These are phyloP conservation scores for Trypanosomatidae sp. DNA, from an alignment of 208 protist species.

Conservation along the genomic window DNA sequence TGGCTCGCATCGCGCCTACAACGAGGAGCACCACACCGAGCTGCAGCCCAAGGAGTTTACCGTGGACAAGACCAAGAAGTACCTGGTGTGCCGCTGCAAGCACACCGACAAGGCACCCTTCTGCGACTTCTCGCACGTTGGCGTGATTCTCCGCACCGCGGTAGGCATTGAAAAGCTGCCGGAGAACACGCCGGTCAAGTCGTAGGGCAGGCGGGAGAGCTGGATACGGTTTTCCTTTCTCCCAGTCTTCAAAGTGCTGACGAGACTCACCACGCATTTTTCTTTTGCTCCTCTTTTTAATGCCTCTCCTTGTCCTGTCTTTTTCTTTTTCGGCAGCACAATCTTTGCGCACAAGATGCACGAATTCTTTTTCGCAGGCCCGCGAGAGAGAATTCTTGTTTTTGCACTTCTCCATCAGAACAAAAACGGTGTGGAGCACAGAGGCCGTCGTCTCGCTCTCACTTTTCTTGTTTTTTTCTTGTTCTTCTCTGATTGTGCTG, in stretches of 20 bases:
- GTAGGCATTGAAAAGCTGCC: constrained; percentile 53
- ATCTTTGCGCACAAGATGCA: too few species aligned
- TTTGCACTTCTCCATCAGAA: too few species aligned
- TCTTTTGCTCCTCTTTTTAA: neutral
- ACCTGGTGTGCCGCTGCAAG: constrained; percentile 78
- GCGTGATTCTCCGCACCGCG: constrained; percentile 61
- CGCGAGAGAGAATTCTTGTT: too few species aligned
- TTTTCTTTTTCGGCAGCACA: too few species aligned
- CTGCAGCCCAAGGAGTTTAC: constrained; percentile 68
- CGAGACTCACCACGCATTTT: neutral
- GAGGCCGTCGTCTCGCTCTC: too few species aligned
- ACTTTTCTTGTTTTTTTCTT: too few species aligned
- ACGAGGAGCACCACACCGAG: constrained; percentile 64
- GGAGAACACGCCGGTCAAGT: neutral
- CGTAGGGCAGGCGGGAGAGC: too few species aligned
- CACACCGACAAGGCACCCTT: constrained; percentile 62
- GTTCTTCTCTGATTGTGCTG: too few species aligned
- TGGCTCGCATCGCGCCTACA: constrained; percentile 59
- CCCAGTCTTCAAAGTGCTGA: too few species aligned
- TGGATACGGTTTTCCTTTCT: too few species aligned
- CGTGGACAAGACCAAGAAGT: constrained; percentile 48
- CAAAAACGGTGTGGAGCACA: too few species aligned
- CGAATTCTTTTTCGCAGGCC: too few species aligned
- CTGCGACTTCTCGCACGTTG: constrained; percentile 76
- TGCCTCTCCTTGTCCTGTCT: neutral